These are phyloP conservation scores for Fusarium clavum DNA, from an alignment of 2,329 filamentous ascomycete genomes.

Conservation along the genomic window DNA sequence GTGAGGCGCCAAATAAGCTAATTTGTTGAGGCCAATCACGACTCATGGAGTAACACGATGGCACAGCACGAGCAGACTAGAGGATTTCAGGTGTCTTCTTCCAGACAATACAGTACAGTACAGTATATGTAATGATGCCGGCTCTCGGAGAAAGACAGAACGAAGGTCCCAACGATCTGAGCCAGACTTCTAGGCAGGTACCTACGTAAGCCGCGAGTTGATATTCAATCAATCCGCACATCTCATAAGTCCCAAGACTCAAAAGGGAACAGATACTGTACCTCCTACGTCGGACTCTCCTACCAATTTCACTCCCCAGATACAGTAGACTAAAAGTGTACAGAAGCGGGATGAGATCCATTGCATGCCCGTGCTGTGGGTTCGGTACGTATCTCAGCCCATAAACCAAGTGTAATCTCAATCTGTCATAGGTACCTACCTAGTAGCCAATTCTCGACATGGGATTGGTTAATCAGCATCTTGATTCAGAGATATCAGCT, in stretches of 20 bases:
- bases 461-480: conserved; percentile 35
- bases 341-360: conserved; percentile 4
- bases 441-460: conserved; percentile 8
- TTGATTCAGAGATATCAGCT: conserved; percentile 41
- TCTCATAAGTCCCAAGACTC: neutral
- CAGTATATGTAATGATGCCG: conserved; percentile 33
- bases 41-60: conserved; percentile 10
- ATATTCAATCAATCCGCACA: neutral
- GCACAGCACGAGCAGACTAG: conserved; percentile 7
- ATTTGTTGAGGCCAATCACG: conserved; percentile 24
- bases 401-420: conserved; percentile 41
- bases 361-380: conserved; percentile 12
- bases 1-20: conserved; percentile 34
- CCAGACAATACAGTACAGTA: neutral
- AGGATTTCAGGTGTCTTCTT: neutral
- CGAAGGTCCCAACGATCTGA: conserved; percentile 2
- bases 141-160: conserved; percentile 30
- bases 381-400: conserved; percentile 28
- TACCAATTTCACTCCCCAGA: conserved; percentile 12
- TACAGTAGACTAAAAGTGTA: neutral
- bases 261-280: neutral
- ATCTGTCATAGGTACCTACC: conserved; percentile 39
- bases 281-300: conserved; percentile 6
- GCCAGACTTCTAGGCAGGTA: no score
- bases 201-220: neutral